A percentile compares a stretch with the other conserved stretches of the same genome.
Evolutionary conservation across 768 basidiomycete genomes (phyloP).

Genomic region (Lactarius sp.): DNA sequence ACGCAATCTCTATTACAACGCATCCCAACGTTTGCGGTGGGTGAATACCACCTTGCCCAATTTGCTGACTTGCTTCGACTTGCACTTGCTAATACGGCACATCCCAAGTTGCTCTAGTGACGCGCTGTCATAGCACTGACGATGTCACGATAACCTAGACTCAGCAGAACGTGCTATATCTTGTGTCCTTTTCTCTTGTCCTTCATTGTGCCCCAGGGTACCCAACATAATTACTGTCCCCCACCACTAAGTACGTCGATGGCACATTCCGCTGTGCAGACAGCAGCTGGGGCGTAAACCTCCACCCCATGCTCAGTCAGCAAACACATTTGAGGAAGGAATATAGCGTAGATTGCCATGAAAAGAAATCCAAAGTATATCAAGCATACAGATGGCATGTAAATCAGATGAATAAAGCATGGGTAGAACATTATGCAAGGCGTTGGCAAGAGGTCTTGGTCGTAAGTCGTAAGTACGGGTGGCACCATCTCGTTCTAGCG

Average conservation of each 20-base stretch:
- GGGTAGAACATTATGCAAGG: not conserved
- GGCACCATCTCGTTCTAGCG: no score
- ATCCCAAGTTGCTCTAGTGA: not conserved
- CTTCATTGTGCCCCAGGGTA: no score
- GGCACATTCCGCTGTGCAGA: not conserved
- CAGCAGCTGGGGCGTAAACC: not conserved
- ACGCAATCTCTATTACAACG: not conserved
- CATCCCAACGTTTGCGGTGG: not conserved
- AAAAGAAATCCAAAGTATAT: not conserved
- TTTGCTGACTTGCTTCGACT: not conserved
- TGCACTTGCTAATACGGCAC: not conserved
- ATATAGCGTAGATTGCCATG: not conserved
- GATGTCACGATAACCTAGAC: no score
- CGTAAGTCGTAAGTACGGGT: not conserved
- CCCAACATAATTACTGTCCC: not conserved
- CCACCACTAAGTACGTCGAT: not conserved
- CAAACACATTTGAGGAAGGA: not conserved
- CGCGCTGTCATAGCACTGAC: no score
- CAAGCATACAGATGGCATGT: constrained; percentile 2
- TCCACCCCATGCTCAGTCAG: not conserved
- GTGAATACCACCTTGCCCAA: not conserved
- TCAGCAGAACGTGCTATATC: no score
- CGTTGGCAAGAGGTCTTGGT: not conserved
- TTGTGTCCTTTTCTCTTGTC: not conserved
- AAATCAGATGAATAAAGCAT: not conserved